Percentiles rank a stretch among this genome's conserved stretches.
Conservation (phyloP, 1,284 basidiomycete genomes). For the Rhodotorula sp. region DNA sequence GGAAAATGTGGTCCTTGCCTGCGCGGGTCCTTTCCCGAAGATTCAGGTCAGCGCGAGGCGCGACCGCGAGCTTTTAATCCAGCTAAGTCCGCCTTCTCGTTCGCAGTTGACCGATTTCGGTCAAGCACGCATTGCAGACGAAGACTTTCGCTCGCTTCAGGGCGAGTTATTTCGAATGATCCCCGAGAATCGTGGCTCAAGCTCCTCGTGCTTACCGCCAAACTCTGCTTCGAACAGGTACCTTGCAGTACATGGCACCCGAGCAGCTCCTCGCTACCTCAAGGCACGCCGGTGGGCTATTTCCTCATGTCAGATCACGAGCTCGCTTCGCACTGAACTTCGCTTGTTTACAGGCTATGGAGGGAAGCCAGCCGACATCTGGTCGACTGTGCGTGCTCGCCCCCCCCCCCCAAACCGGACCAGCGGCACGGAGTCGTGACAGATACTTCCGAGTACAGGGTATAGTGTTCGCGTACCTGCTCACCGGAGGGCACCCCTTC, state of each 20-base stretch:
- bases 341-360: constrained; percentile 57
- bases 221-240: constrained; percentile 50
- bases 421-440: too few species aligned
- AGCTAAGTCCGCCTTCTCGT: neutral
- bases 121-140: constrained; percentile 66
- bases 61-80: neutral
- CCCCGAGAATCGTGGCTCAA: too few species aligned
- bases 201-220: neutral
- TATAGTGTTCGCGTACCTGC: constrained; percentile 73
- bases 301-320: too few species aligned
- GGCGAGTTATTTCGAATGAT: neutral
- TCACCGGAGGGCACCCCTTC: constrained; percentile 47
- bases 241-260: constrained; percentile 77
- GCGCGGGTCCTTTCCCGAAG: constrained; percentile 63
- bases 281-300: constrained; percentile 50
- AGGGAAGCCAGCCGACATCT: constrained; percentile 76
- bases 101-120: constrained; percentile 83
- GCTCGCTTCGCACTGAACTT: neutral
- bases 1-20: constrained; percentile 75
- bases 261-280: constrained; percentile 74
- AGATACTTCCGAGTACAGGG: constrained; percentile 48
- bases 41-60: constrained; percentile 6
- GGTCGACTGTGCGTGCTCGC: constrained; percentile 58
- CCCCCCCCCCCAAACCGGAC: too few species aligned
- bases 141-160: constrained; percentile 66